Percentiles rank a stretch among this genome's conserved stretches.
These are phyloP conservation scores for Stagonosporopsis chrysanthemi DNA, from an alignment of 2,329 filamentous ascomycete species.

Conservation along the genomic window DNA sequence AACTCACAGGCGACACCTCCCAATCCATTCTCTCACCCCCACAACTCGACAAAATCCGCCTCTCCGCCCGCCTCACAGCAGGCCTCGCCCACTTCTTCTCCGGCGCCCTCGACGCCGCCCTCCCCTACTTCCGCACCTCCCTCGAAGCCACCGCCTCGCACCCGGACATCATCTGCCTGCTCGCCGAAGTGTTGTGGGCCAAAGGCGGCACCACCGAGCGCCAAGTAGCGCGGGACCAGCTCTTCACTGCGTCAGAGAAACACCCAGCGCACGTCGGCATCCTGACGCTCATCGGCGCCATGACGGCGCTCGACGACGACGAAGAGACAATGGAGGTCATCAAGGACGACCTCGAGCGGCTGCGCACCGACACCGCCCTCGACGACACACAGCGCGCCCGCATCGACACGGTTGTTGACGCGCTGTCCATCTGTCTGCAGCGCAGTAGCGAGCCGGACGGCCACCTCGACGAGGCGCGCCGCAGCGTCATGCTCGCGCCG, in stretches of 20 bases:
- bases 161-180: conserved; percentile 83
- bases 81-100: conserved; percentile 83
- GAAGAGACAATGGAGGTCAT: conserved; percentile 82
- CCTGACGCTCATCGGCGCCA: conserved; percentile 80
- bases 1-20: conserved; percentile 62
- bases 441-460: conserved; percentile 48
- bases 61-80: conserved; percentile 85
- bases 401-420: conserved; percentile 78
- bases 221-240: conserved; percentile 76
- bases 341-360: conserved; percentile 73
- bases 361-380: conserved; percentile 73
- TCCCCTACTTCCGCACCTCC: conserved; percentile 81
- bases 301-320: conserved; percentile 83
- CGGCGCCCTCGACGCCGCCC: conserved; percentile 70
- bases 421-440: conserved; percentile 67
- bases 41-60: conserved; percentile 71
- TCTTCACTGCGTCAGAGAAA: conserved; percentile 81
- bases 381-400: conserved; percentile 69
- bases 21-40: conserved; percentile 65
- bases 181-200: conserved; percentile 93
- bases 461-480: conserved; percentile 70
- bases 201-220: conserved; percentile 78
- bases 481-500: conserved; percentile 82
- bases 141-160: conserved; percentile 77
- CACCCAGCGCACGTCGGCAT: conserved; percentile 79